Percentiles rank a stretch among this genome's conserved stretches.
phyloP scores from a whole-genome alignment of 805 yeast species.

The Teunomyces aglyptinius region DNA sequence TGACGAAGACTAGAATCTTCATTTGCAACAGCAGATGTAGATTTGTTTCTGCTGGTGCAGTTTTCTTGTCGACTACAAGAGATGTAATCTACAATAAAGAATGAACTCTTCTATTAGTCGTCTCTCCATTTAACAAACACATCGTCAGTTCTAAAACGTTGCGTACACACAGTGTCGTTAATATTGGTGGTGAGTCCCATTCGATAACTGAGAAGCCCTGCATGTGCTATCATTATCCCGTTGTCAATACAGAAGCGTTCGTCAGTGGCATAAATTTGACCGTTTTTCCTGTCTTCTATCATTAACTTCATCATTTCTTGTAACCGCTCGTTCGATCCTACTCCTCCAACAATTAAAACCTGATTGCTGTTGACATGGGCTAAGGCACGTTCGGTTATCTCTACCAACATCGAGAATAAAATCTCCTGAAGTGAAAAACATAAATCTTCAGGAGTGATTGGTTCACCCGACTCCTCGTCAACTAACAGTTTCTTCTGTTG shows the following conservation, averaged over 20 bases:
- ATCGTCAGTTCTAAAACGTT: constrained; percentile 91
- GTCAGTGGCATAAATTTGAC: constrained; percentile 91
- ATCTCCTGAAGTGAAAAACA: constrained; percentile 93
- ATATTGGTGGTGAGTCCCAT: constrained; percentile 68
- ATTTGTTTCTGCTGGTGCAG: neutral
- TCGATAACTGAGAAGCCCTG: constrained; percentile 83
- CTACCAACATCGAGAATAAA: constrained; percentile 92
- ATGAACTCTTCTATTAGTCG: constrained; percentile 23
- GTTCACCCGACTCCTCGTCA: constrained; percentile 45
- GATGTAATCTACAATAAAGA: neutral
- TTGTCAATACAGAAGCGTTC: constrained; percentile 96
- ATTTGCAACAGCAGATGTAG: neutral
- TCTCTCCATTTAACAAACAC: constrained; percentile 90
- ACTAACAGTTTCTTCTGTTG: constrained; percentile 30
- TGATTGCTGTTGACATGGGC: constrained; percentile 91
- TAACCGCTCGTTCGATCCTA: constrained; percentile 89
- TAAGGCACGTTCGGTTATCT: constrained; percentile 97
- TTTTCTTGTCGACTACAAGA: constrained; percentile 2
- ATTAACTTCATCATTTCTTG: constrained; percentile 96
- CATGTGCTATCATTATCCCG: constrained; percentile 99
- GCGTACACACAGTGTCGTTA: constrained; percentile 80
- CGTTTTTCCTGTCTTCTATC: constrained; percentile 82
- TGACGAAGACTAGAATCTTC: neutral
- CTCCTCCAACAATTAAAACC: constrained; percentile 96
- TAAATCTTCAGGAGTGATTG: constrained; percentile 76